These are phyloP conservation scores for Elymus sibiricus DNA, from an alignment of 176 grass and related monocot genomes.

Conservation along the genomic window DNA sequence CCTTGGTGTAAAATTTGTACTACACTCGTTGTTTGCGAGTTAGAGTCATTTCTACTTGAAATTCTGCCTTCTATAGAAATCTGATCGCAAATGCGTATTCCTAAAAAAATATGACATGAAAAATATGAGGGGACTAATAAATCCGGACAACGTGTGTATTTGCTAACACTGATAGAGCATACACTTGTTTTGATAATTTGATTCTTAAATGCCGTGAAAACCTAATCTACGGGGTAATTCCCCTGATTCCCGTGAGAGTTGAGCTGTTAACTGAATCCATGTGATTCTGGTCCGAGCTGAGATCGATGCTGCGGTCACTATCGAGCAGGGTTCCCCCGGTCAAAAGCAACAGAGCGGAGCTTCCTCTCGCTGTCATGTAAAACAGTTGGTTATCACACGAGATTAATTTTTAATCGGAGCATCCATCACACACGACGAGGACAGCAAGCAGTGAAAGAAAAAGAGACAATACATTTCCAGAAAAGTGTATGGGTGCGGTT, in stretches of 20 bases:
- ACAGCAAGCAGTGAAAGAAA: neutral
- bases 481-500: neutral
- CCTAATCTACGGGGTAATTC: neutral
- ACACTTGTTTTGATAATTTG: too few species aligned
- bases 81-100: too few species aligned
- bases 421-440: neutral
- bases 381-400: slow-evolving; percentile 9
- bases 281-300: neutral
- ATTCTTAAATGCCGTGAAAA: neutral
- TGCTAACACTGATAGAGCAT: too few species aligned
- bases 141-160: too few species aligned
- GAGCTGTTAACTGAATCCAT: neutral
- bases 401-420: neutral
- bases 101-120: too few species aligned
- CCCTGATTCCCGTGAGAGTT: neutral
- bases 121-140: too few species aligned
- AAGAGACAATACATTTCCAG: neutral
- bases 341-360: neutral
- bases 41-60: too few species aligned
- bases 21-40: too few species aligned
- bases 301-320: neutral
- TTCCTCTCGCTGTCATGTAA: slow-evolving; percentile 8
- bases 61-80: too few species aligned
- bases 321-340: neutral
- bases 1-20: too few species aligned